Evolutionary conservation across 2,329 filamentous ascomycete species (phyloP), one percentile per base, ranked within the genome.

Genomic region (Epichloe elymi): DNA sequence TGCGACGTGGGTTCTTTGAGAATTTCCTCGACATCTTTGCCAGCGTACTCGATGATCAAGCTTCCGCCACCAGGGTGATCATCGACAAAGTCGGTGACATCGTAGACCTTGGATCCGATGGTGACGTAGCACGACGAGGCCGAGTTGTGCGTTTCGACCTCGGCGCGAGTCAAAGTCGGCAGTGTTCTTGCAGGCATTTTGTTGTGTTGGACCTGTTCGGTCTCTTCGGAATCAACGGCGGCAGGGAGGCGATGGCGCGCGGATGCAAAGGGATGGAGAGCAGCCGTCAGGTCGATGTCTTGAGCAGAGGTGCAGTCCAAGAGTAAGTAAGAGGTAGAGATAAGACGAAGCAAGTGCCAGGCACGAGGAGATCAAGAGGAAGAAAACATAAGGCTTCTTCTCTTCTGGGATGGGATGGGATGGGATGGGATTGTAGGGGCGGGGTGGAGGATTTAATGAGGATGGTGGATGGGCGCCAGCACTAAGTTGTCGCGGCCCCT

Each of bases 31-130:
- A 96, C 76, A 67, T 98, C 93, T 67, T 88, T 87, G 58, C 91
- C 91, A 35, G 79, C 93, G 66, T 93, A 95, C 49, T 95, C 86
- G 56, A 96, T 74, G 55, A 98, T 84, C 59, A 97, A 73, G 55
- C 95, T 87, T 60, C 82, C 80, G 53, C 93, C 93, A 59, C 93
- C 93, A 23, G 93, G 93, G 65, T 98, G 93, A 58, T 89, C 83
- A 49, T 89, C 81, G 54, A 96, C 69, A 63, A 98, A 98, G 51
- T 87, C 81, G 53, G 93, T 96, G 56, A 98, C 78, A 73, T 98
- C 91, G 76, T 89, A 98, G 59, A 98, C 91, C 60, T 91, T 94
- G 53, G 79, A 78, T 55, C 88, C 90, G 50, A 96, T 75, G 3
- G 87, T 93, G 59, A 98, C 90, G 74, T 90, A 98, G 74, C 91